A percentile compares a stretch with the other conserved stretches of the same genome.
phyloP scores from a whole-genome alignment of 208 protist genomes.

The Trypanosoma vivax region DNA sequence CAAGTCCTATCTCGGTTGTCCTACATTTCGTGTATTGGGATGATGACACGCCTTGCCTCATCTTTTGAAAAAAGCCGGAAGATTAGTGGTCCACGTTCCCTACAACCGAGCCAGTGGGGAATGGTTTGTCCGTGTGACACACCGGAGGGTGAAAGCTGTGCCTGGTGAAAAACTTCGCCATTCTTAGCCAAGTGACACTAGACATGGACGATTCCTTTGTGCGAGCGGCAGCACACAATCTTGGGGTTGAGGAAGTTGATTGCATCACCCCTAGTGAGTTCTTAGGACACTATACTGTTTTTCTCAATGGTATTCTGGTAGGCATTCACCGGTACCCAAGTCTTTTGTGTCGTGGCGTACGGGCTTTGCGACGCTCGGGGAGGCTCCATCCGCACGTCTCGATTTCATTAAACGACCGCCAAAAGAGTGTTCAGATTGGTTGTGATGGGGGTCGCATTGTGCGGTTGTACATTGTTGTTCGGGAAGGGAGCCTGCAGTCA shows the following conservation, averaged over 20 bases:
- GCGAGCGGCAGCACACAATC: slow-evolving; percentile 57
- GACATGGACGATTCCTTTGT: slow-evolving; percentile 91
- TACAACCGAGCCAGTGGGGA: slow-evolving; percentile 99
- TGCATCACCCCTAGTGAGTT: slow-evolving; percentile 66
- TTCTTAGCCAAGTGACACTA: slow-evolving; percentile 97
- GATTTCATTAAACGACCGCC: slow-evolving; percentile 64
- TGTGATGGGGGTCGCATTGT: slow-evolving; percentile 86
- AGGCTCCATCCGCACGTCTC: slow-evolving; percentile 84
- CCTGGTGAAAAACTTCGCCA: slow-evolving; percentile 99
- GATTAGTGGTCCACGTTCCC: slow-evolving; percentile 89
- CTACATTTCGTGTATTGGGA: slow-evolving; percentile 97
- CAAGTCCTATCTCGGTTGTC: slow-evolving; percentile 98
- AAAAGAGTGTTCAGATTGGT: slow-evolving; percentile 75
- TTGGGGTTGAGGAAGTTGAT: slow-evolving; percentile 82
- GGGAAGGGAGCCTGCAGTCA: slow-evolving; percentile 52
- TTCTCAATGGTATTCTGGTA: slow-evolving; percentile 79
- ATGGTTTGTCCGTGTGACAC: slow-evolving; percentile 99
- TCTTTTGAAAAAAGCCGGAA: slow-evolving; percentile 99
- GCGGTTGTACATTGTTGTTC: slow-evolving; percentile 70
- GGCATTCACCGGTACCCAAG: slow-evolving; percentile 84
- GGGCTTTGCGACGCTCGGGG: slow-evolving; percentile 61
- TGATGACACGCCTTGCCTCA: slow-evolving; percentile 98
- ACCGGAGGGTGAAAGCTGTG: slow-evolving; percentile 98
- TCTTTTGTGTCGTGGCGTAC: slow-evolving; percentile 67
- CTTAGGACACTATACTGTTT: slow-evolving; percentile 65